Base-by-base conservation (phyloP, 2,329 filamentous ascomycete species). In the Verticillium klebahnii region DNA sequence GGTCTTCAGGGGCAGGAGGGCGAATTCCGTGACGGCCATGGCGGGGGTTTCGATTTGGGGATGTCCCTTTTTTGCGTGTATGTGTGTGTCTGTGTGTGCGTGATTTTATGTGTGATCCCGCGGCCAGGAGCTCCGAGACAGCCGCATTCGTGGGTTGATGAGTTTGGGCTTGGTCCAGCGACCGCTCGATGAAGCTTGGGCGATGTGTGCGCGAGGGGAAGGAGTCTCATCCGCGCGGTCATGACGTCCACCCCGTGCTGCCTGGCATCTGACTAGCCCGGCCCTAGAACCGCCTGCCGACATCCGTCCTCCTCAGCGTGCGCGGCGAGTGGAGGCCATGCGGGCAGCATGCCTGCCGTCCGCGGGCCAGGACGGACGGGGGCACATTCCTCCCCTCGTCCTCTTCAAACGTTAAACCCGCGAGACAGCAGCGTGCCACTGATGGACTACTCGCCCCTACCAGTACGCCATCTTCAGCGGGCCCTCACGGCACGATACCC, bases 1-100 rank as follows among this genome's bases (percentile, higher is more conserved):
- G 39, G 66, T 59, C 36, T 67, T 68, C 58, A 77, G 66, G 40
- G 71, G 70, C 50, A 79, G 62, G 60, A 76, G 63, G 40, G 75
- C 76, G 60, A 78, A 71, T 67, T 81, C 78, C 19, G 75, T 77
- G 63, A 80, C 72, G 45, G 71, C 40, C 78, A 80, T 72, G 25
- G 40, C 25, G 57, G 25, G 19, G 25, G 19, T 15, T 17, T 29
- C 5, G 23, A 7, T 3, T 17, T 34, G 56, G 12, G 56, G 25
- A 23, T 29, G 34, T 32, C 15, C 31, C 12, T 15, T 19, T 17
- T 17, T 9, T 36, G 29, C 25, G 29, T 31, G 55, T 23, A 15
- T 57, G 31, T 4, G 17, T 11, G 12, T 54, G n/a, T 2, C 23
- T 23, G n/a, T 9, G 12, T 36, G 12, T 11, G 34, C 2, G 34